Conservation (phyloP, 192 early-diverging fungal species). For the Podila epicladia region DNA sequence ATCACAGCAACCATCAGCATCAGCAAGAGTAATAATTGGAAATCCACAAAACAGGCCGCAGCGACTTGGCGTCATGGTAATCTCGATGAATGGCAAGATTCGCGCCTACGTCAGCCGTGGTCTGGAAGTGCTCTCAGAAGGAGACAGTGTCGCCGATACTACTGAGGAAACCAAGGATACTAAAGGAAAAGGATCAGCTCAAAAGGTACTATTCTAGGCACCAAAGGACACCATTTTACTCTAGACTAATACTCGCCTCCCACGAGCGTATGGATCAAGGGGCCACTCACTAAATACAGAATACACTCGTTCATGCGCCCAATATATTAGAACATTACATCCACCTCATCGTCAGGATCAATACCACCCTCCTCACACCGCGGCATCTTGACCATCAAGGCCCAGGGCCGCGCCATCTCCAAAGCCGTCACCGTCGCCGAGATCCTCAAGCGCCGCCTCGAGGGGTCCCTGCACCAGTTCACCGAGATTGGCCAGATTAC, state of each 20-base stretch:
- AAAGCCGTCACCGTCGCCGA: constrained; percentile 74
- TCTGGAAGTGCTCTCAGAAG: constrained; percentile 29
- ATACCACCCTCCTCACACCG: constrained; percentile 3
- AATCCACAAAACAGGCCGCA: constrained; percentile 27
- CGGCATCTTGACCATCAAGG: constrained; percentile 43
- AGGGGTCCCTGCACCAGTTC: constrained; percentile 61
- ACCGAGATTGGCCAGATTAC: constrained; percentile 59
- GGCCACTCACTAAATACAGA: background rate
- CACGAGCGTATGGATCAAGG: background rate
- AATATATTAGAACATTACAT: constrained; percentile 1
- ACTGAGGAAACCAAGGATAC: background rate
- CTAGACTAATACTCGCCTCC: background rate
- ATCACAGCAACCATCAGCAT: too few relatives aligned
- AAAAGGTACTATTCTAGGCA: background rate
- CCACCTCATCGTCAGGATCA: background rate
- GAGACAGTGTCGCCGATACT: background rate
- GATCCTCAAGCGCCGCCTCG: constrained; percentile 69
- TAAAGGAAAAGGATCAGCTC: background rate
- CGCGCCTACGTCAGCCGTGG: constrained; percentile 41
- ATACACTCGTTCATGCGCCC: background rate
- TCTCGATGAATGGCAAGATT: constrained; percentile 40
- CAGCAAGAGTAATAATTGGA: background rate
- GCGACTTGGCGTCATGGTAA: constrained; percentile 44
- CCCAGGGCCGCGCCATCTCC: constrained; percentile 63
- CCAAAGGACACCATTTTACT: background rate